Percentiles rank a stretch among this genome's conserved stretches.
phyloP scores from a whole-genome alignment of 1,284 basidiomycete genomes.

The Ceratobasidium sp. region DNA sequence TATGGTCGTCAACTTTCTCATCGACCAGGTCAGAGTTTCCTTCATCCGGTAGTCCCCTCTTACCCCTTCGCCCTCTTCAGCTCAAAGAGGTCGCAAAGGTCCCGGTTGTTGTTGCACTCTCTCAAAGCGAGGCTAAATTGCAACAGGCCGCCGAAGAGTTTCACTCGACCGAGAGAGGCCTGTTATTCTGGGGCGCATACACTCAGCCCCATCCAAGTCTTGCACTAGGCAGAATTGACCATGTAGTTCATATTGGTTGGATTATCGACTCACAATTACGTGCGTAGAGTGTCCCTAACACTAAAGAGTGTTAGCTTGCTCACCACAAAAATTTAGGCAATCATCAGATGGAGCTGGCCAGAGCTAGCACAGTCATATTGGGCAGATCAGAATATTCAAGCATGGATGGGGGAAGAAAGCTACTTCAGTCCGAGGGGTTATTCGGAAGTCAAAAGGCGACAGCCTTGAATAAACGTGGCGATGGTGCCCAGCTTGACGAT shows the following conservation, averaged over 20 bases:
- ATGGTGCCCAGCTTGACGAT: not conserved
- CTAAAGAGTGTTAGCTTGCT: too few relatives aligned
- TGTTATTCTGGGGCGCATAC: slow-evolving; percentile 9
- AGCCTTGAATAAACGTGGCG: not conserved
- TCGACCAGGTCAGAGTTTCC: not conserved
- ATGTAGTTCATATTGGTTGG: slow-evolving; percentile 8
- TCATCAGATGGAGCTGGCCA: not conserved
- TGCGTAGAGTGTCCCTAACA: not conserved
- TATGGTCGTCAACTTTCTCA: not conserved
- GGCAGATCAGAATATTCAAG: not conserved
- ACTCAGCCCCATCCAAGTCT: not conserved
- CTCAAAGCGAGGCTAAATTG: not conserved
- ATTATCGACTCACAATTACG: not conserved
- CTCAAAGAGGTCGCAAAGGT: not conserved
- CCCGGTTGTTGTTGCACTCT: not conserved
- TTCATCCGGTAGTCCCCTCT: not conserved
- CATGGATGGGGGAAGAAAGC: not conserved
- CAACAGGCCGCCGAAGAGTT: not conserved
- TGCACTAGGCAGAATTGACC: not conserved
- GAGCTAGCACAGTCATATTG: not conserved
- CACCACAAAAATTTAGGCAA: not conserved
- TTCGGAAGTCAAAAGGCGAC: not conserved
- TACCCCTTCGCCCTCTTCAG: not conserved
- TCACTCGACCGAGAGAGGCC: not conserved
- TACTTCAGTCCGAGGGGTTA: not conserved